Evolutionary conservation across 495 filamentous ascomycete genomes (phyloP).

Genomic region (Xylaria longipes): DNA sequence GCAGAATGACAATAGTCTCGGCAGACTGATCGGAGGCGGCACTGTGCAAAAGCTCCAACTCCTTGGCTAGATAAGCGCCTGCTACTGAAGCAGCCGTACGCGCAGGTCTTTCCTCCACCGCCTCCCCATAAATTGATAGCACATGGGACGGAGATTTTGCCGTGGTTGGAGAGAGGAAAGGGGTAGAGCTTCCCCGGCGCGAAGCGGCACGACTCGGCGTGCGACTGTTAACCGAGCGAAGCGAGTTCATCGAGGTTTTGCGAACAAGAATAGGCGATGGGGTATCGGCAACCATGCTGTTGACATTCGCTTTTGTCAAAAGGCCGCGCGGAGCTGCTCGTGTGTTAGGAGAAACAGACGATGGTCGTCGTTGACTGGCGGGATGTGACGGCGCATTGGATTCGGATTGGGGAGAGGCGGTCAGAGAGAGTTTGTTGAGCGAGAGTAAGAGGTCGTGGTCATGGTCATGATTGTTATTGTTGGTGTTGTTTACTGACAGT

Average conservation of each 20-base stretch:
- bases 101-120: conserved; percentile 48
- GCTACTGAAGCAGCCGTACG: conserved; percentile 74
- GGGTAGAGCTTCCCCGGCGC: conserved; percentile 58
- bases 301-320: conserved; percentile 53
- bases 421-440: conserved; percentile 49
- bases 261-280: conserved; percentile 56
- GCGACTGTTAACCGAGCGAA: conserved; percentile 52
- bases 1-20: conserved; percentile 80
- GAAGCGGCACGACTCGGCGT: conserved; percentile 46
- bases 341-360: conserved; percentile 43
- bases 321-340: conserved; percentile 54
- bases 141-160: conserved; percentile 44
- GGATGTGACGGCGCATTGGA: conserved; percentile 6
- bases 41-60: conserved; percentile 68
- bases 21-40: conserved; percentile 52
- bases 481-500: conserved; percentile 29
- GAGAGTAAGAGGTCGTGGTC: conserved; percentile 49
- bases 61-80: conserved; percentile 69
- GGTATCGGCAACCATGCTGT: conserved; percentile 40
- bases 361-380: conserved; percentile 15
- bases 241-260: conserved; percentile 63
- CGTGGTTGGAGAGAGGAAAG: conserved; percentile 50
- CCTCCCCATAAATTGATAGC: conserved; percentile 39
- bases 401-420: conserved; percentile 34
- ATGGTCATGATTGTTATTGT: conserved; percentile 27